Evolutionary conservation across 2,329 filamentous ascomycete species (phyloP), one percentile per base, ranked within the genome.

Genomic region (Beauveria medogensis): DNA sequence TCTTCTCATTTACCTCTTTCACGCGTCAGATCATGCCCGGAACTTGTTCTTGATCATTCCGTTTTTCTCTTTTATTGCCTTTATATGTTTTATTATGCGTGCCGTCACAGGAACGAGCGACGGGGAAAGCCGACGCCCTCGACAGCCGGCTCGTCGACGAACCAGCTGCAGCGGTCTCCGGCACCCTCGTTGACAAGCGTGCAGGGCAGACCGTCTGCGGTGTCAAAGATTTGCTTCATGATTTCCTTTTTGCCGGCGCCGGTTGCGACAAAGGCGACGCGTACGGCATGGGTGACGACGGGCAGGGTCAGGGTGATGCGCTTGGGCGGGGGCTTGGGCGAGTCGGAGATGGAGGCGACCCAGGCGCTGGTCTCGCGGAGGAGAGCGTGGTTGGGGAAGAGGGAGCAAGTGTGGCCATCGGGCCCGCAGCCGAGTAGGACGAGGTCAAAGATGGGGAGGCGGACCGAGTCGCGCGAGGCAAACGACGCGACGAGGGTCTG

Each of bases 391-490:
- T 88, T 89, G 5, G 94, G 94, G 80, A 99, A 99, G 57, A 99
- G 80, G 68, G 89, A 94, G 86, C 94, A 97, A 40, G 94, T 97
- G 78, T 99, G 94, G 57, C 94, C 94, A 74, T 97, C 94, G 16
- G 94, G 93, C 0, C 94, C 94, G 73, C 91, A 96, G 69, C 94
- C 94, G 47, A 99, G 86, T 47, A 99, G 84, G 60, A 99, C 81
- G 58, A 99, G 84, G 73, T 99, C 94, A 74, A 97, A 99, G 70
- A 96, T 89, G 67, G 94, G 94, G 51, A 97, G 81, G 75, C 91
- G 92, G 73, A 99, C 93, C 65, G 90, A 94, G 77, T 99, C 94
- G 72, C 93, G 89, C 65, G 88, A 88, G 18, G 94, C 94, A 70
- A 99, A 99, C 67, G 86, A 88, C 64, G 79, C 81, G 69, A 97